phyloP scores from a whole-genome alignment of 768 basidiomycete species.

The Russula lepida region DNA sequence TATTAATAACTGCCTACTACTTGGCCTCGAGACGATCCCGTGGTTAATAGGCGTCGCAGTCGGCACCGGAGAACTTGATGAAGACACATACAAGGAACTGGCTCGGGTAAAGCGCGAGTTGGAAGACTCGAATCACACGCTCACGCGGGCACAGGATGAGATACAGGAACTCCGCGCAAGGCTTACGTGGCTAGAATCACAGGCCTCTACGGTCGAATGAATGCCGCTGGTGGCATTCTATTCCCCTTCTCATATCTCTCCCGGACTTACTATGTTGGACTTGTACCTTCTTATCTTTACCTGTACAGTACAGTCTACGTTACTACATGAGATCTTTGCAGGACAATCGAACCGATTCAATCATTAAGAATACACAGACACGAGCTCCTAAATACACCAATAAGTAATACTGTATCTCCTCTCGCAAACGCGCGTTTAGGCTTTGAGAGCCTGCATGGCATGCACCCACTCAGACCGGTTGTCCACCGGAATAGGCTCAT shows the following conservation, averaged over 20 bases:
- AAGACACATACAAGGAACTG: constrained; percentile 43
- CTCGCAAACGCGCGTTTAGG: background rate
- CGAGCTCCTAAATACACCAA: background rate
- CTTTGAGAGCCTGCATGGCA: constrained; percentile 17
- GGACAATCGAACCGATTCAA: background rate
- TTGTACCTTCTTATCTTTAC: background rate
- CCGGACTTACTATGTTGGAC: background rate
- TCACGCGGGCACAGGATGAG: constrained; percentile 43
- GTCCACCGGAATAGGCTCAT: constrained; percentile 50
- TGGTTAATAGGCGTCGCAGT: constrained; percentile 59
- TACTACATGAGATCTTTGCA: background rate
- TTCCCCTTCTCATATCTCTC: background rate
- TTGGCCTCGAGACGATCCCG: constrained; percentile 17
- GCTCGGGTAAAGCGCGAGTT: constrained; percentile 43
- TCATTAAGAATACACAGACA: background rate
- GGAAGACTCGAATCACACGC: constrained; percentile 34
- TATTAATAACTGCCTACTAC: background rate
- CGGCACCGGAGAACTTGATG: constrained; percentile 63
- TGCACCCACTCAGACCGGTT: constrained; percentile 34
- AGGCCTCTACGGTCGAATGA: background rate
- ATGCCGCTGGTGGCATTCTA: background rate
- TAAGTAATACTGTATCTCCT: background rate
- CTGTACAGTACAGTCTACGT: background rate
- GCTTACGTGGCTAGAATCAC: constrained; percentile 3
- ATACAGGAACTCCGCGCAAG: constrained; percentile 38